Evolutionary conservation across 306 rosid genomes (phyloP).

Genomic region (Casuarina equisetifolia): DNA sequence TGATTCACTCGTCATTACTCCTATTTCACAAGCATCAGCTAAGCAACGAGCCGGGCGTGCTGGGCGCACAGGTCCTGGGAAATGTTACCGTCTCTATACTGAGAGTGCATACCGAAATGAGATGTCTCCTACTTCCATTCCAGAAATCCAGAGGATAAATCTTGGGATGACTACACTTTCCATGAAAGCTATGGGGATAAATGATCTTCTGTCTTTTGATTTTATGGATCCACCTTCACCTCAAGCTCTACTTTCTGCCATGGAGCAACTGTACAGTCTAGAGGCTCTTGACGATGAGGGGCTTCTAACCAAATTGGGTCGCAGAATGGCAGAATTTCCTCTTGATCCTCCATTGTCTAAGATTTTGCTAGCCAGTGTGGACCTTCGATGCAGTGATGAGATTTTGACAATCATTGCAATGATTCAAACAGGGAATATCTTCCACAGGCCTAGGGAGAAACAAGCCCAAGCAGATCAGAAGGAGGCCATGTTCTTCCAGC

Average conservation of each 20-base stretch:
- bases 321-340: conserved; percentile 90
- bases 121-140: conserved; percentile 72
- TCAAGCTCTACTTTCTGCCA: conserved; percentile 73
- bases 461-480: conserved; percentile 94
- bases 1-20: conserved; percentile 76
- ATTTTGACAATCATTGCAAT: conserved; percentile 83
- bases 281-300: conserved; percentile 94
- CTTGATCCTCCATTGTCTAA: conserved; percentile 84
- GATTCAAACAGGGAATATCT: conserved; percentile 85
- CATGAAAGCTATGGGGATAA: conserved; percentile 87
- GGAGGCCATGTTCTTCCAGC: conserved; percentile 83
- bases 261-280: conserved; percentile 73
- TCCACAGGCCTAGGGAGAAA: conserved; percentile 83
- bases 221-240: conserved; percentile 91
- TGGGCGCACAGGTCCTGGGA: conserved; percentile 87
- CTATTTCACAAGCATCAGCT: conserved; percentile 90
- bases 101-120: conserved; percentile 81
- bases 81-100: conserved; percentile 24
- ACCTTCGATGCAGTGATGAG: conserved; percentile 92
- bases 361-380: conserved; percentile 87
- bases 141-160: conserved; percentile 83
- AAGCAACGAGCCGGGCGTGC: conserved; percentile 86
- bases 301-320: conserved; percentile 76
- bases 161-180: conserved; percentile 62
- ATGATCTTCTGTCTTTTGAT: conserved; percentile 71